phyloP scores from a whole-genome alignment of 1,284 basidiomycete genomes.

The Boletus holoroseus region DNA sequence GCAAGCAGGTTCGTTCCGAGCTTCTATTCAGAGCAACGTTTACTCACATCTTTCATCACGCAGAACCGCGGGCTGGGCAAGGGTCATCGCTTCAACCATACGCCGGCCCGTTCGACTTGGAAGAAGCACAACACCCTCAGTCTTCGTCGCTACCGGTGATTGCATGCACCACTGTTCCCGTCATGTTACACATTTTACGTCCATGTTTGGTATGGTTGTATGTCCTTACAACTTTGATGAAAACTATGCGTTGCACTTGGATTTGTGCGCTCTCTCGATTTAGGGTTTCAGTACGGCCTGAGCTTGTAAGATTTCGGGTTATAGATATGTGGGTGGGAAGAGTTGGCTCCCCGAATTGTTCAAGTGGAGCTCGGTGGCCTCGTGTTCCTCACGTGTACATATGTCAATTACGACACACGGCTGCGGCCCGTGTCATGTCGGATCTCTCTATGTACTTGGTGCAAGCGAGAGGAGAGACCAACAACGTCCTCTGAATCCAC shows the following conservation, averaged over 20 bases:
- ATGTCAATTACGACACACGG: constrained; percentile 12
- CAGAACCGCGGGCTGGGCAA: constrained; percentile 94
- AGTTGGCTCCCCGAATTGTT: neutral
- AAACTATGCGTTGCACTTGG: constrained; percentile 11
- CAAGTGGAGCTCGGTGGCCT: constrained; percentile 10
- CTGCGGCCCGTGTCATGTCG: constrained; percentile 13
- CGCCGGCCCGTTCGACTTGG: constrained; percentile 88
- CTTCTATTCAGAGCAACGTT: neutral
- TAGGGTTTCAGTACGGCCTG: neutral
- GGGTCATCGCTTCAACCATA: constrained; percentile 93
- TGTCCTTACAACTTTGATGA: constrained; percentile 13
- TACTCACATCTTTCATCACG: constrained; percentile 4
- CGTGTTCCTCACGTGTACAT: constrained; percentile 22
- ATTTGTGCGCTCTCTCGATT: neutral
- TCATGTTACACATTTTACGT: constrained; percentile 12
- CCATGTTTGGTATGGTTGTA: constrained; percentile 24
- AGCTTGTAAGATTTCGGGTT: neutral
- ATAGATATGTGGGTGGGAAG: constrained; percentile 6
- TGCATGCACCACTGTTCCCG: constrained; percentile 3
- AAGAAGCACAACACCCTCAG: constrained; percentile 98
- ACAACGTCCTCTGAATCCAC: constrained; percentile 6
- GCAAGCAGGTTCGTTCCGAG: constrained; percentile 71
- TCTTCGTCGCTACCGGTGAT: constrained; percentile 95
- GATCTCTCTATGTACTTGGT: constrained; percentile 3
- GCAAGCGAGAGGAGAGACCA: neutral